Evolutionary conservation across 768 basidiomycete species (phyloP).

Genomic region (Chalciporus pseudorubinellus): DNA sequence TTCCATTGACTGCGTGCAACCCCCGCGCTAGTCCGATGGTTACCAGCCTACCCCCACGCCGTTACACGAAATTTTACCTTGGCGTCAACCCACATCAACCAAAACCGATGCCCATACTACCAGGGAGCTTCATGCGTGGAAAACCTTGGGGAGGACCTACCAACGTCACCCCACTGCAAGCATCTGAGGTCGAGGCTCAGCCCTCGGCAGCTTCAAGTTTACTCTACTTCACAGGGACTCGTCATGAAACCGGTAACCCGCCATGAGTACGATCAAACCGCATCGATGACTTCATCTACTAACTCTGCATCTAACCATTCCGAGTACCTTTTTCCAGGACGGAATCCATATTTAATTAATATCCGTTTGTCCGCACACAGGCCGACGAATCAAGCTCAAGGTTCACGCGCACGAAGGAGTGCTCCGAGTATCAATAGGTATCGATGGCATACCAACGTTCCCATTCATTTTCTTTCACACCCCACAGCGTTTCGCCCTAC

Average conservation of each 20-base stretch:
- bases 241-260: background rate
- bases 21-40: too few species aligned
- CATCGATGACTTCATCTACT: constrained; percentile 7
- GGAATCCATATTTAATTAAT: background rate
- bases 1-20: too few species aligned
- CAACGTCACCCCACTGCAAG: background rate
- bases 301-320: constrained; percentile 14
- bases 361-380: too few species aligned
- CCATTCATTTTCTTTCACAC: constrained; percentile 25
- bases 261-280: constrained; percentile 1
- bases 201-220: too few species aligned
- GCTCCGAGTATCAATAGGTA: too few species aligned
- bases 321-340: constrained; percentile 17
- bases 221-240: background rate
- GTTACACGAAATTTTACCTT: too few species aligned
- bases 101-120: too few species aligned
- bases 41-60: too few species aligned
- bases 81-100: too few species aligned
- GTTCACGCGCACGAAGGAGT: background rate
- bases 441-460: constrained; percentile 13
- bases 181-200: background rate
- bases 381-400: too few species aligned
- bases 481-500: constrained; percentile 20
- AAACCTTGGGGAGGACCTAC: too few species aligned
- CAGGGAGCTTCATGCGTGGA: too few species aligned